Conservation (phyloP, 78 protist species). For the Speleostelium caveatum region DNA sequence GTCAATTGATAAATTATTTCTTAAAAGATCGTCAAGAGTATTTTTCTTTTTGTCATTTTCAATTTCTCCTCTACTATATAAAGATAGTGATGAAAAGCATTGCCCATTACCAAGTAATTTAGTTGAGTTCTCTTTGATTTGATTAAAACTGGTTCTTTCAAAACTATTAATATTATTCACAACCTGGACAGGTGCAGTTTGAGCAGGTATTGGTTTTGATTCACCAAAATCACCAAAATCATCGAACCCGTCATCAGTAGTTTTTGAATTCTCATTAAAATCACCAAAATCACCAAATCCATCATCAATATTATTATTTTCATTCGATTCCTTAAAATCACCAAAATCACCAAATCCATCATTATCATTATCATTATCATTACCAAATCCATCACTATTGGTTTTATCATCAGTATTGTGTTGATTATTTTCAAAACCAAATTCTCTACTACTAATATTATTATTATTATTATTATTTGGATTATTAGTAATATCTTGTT, state of each 20-base stretch:
- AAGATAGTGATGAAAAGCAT: neutral
- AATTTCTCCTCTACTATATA: neutral
- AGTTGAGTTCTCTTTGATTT: constrained; percentile 19
- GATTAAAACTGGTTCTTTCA: constrained; percentile 1
- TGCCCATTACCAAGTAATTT: neutral
- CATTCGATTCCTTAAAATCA: neutral
- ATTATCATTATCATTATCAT: neutral
- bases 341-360: constrained; percentile 7
- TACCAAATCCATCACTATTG: constrained; percentile 40
- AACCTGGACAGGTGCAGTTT: neutral
- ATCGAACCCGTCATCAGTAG: constrained; percentile 6
- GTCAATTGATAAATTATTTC: constrained; percentile 12
- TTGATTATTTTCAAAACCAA: neutral
- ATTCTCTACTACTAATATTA: neutral
- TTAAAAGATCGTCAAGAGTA: constrained; percentile 20
- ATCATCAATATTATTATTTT: neutral
- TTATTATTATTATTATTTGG: too few relatives aligned
- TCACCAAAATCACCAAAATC: neutral
- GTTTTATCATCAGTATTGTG: neutral
- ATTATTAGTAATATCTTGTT: too few relatives aligned
- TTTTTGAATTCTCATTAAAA: neutral
- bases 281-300: constrained; percentile 26
- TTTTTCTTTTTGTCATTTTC: constrained; percentile 4
- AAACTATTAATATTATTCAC: neutral
- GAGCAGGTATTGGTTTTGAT: neutral